Evolutionary conservation across 75 land plant species (phyloP), one percentile per base, ranked within the genome.

Genomic region (Azolla pinnata): DNA sequence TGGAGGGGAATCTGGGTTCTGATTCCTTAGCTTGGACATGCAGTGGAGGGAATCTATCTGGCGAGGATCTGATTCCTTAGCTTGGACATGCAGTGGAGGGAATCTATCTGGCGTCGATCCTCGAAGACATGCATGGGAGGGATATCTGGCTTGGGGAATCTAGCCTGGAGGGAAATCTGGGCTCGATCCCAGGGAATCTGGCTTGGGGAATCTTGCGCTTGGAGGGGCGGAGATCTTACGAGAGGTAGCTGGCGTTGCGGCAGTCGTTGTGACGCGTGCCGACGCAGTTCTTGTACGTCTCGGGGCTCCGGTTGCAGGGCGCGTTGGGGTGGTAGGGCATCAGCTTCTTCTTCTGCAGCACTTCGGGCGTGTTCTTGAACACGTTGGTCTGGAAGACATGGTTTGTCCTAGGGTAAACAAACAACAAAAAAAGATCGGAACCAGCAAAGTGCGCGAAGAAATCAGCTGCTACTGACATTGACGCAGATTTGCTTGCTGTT

Each of bases 321-420:
- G 62, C 62, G 44, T 60, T 60, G 3, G 62, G 62, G 26, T 60
- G 45, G 31, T 60, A 60, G 1, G 62, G 62, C 48, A 60, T 35
- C 1, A 60, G 45, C 62, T 60, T 60, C 23, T 60, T 60, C 9
- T 20, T 5, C 7, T 27, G 2, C 7, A 60, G 31, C 1, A 44
- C 62, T 40, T 60, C 62, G 1, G 46, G 46, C 24, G 29, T 52
- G 44, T 38, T 60, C 44, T 60, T 60, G 19, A 38, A 44, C 3
- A 60, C 45, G 21, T 21, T 27, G 23, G 23, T 44, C 17, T 60
- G 62, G 44, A 60, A 60, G 62, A 10, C 40, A 20, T 46, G 44
- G 16, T 60, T 60, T 26, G 62, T 60, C 62, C 62, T 60, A 24
- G 28, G 40, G 12, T 5, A 35, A 18, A 50, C 4, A 50, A 19